phyloP scores from a whole-genome alignment of 768 basidiomycete genomes.

The Hygrocybe coccinea region DNA sequence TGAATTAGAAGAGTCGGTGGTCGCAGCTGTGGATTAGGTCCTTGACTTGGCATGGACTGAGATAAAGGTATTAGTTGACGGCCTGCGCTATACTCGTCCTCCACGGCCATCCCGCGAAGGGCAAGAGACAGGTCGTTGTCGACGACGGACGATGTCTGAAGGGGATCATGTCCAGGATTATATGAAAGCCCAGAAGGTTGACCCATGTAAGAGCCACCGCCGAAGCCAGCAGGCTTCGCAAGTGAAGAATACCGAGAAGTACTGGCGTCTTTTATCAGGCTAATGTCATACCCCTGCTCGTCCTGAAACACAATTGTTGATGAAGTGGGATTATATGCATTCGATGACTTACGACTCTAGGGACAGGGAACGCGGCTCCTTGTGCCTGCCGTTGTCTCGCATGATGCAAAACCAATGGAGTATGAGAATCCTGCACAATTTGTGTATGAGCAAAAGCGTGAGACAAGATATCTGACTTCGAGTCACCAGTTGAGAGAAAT shows the following conservation, averaged over 20 bases:
- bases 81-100: conserved; percentile 21
- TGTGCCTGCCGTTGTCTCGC: conserved; percentile 45
- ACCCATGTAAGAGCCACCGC: conserved; percentile 24
- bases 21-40: neutral
- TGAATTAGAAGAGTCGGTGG: conserved; percentile 31
- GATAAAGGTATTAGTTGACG: conserved; percentile 11
- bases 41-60: neutral
- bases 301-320: conserved; percentile 33
- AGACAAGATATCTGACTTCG: neutral
- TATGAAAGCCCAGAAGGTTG: neutral
- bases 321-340: conserved; percentile 6
- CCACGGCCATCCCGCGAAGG: conserved; percentile 44
- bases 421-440: conserved; percentile 37
- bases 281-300: conserved; percentile 49
- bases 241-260: conserved; percentile 40
- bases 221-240: conserved; percentile 43
- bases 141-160: conserved; percentile 21
- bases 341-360: conserved; percentile 37
- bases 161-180: neutral
- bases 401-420: conserved; percentile 42
- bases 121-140: conserved; percentile 54
- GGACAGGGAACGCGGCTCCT: conserved; percentile 33
- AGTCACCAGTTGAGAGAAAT: conserved; percentile 46
- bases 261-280: conserved; percentile 37
- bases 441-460: neutral